Conservation (phyloP, 208 protist species). For the Wallacemonas sp. region DNA sequence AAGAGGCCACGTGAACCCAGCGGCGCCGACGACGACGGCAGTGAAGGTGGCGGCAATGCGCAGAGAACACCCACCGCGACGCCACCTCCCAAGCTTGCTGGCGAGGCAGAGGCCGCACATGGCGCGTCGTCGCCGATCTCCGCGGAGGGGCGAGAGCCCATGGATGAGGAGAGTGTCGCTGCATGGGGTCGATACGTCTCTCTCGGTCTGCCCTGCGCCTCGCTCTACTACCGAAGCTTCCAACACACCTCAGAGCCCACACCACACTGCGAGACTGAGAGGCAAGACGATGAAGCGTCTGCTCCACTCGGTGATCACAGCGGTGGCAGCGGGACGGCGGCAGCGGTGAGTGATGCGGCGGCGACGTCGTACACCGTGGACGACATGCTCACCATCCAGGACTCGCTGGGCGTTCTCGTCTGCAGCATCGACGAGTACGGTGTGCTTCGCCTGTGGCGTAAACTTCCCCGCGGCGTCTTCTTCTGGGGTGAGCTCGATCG, state of each 20-base stretch:
- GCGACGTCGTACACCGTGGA: constrained; percentile 17
- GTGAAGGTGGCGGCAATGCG: too few species aligned
- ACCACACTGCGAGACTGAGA: constrained; percentile 11
- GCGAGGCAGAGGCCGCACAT: too few species aligned
- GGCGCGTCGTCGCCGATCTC: too few species aligned
- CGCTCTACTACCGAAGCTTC: constrained; percentile 69
- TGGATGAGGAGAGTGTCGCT: background rate
- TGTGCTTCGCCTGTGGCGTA: constrained; percentile 62
- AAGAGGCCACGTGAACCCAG: background rate
- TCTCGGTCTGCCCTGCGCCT: constrained; percentile 31
- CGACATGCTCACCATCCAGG: constrained; percentile 42
- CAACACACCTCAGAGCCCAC: constrained; percentile 37
- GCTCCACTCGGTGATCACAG: too few species aligned
- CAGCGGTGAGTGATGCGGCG: background rate
- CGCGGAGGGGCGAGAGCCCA: background rate
- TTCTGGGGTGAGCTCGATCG: constrained; percentile 53
- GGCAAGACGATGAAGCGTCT: too few species aligned
- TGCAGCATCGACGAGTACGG: constrained; percentile 47
- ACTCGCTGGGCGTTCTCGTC: constrained; percentile 52
- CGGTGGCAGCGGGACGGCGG: background rate
- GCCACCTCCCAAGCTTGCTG: background rate
- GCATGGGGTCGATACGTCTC: constrained; percentile 17
- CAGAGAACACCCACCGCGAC: background rate
- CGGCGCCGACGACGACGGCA: background rate
- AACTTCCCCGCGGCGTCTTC: constrained; percentile 64